Conservation (phyloP, 805 yeast genomes). For the Cyberlindnera samutprakarnensis region DNA sequence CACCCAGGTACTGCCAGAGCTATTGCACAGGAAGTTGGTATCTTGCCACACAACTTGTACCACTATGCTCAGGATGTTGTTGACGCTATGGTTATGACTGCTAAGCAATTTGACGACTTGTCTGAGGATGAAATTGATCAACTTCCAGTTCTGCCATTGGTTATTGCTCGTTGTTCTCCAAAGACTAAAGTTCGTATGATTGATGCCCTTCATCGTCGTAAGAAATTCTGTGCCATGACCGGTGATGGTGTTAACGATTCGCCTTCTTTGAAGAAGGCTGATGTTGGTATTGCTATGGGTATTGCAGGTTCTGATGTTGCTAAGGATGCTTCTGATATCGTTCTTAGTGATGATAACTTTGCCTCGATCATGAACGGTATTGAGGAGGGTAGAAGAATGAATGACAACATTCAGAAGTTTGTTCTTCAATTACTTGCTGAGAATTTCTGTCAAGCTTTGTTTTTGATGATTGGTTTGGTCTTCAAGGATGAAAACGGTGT, state of each 20-base stretch:
- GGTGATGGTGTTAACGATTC: constrained; percentile 84
- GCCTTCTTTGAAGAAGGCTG: constrained; percentile 68
- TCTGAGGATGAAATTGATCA: constrained; percentile 53
- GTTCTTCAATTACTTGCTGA: constrained; percentile 67
- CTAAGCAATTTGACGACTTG: constrained; percentile 59
- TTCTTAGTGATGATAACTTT: constrained; percentile 69
- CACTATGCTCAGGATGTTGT: constrained; percentile 51
- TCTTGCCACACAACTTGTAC: constrained; percentile 53
- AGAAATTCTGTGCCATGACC: constrained; percentile 69
- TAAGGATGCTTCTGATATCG: constrained; percentile 76
- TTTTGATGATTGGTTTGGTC: constrained; percentile 63
- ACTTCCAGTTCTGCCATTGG: constrained; percentile 63
- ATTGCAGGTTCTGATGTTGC: constrained; percentile 78
- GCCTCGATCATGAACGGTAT: constrained; percentile 73
- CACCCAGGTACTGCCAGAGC: constrained; percentile 74
- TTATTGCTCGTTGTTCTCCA: constrained; percentile 79
- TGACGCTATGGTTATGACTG: constrained; percentile 68
- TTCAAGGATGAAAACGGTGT: constrained; percentile 53
- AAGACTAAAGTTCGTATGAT: constrained; percentile 77
- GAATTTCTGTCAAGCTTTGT: constrained; percentile 65
- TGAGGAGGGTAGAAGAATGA: constrained; percentile 77
- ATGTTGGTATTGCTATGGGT: constrained; percentile 84
- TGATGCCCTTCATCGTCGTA: constrained; percentile 62
- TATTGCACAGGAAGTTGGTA: constrained; percentile 77
- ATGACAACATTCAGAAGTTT: constrained; percentile 70